These are phyloP conservation scores for Przewalskia tangutica DNA, from an alignment of 257 asterid genomes.

Conservation along the genomic window DNA sequence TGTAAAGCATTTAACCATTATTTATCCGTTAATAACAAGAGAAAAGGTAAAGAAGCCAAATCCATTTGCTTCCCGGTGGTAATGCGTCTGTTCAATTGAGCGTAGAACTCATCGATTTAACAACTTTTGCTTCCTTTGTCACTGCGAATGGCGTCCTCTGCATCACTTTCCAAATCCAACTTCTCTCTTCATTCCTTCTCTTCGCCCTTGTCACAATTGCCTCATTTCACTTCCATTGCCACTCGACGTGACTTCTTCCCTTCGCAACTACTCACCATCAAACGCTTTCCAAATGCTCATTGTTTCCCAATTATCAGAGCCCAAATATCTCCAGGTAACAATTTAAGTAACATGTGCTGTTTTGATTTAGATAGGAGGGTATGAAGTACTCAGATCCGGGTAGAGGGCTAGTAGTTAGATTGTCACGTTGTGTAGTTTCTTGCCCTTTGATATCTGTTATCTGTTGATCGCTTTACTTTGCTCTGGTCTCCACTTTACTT, in stretches of 20 bases:
- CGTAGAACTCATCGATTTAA: not conserved
- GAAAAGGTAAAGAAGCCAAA: not conserved
- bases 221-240: slow-evolving; percentile 12
- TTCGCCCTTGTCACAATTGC: not conserved
- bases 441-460: too few relatives aligned
- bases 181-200: not conserved
- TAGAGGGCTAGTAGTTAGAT: too few relatives aligned
- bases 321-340: slow-evolving; percentile 36
- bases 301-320: slow-evolving; percentile 37
- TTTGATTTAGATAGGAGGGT: too few relatives aligned
- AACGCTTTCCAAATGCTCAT: slow-evolving; percentile 15
- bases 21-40: not conserved
- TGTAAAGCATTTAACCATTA: too few relatives aligned
- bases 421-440: too few relatives aligned
- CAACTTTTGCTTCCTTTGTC: not conserved
- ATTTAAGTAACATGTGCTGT: too few relatives aligned
- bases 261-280: slow-evolving; percentile 16
- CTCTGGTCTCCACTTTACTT: too few relatives aligned
- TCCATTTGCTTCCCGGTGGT: too few relatives aligned
- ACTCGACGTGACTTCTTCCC: slow-evolving; percentile 14
- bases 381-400: too few relatives aligned
- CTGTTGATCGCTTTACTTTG: too few relatives aligned
- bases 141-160: not conserved
- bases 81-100: not conserved
- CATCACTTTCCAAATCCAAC: not conserved